These are phyloP conservation scores for Warburgia ugandensis DNA, from an alignment of 164 flowering plant species.

Conservation along the genomic window DNA sequence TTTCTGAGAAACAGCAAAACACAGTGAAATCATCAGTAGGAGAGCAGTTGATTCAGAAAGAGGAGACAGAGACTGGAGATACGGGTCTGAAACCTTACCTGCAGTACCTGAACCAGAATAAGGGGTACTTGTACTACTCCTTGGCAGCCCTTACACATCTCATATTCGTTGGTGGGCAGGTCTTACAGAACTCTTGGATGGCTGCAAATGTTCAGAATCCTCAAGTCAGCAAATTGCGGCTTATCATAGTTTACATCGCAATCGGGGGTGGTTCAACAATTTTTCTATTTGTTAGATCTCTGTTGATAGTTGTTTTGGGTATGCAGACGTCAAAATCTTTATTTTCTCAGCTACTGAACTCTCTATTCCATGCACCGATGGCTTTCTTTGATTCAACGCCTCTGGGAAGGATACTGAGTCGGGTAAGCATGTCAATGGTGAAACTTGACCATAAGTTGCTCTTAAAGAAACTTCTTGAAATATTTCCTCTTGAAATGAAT, in stretches of 20 bases:
- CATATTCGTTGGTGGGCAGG: slow-evolving; percentile 35
- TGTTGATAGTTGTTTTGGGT: slow-evolving; percentile 27
- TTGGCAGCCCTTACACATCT: slow-evolving; percentile 30
- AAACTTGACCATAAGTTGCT: neutral
- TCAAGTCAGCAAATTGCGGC: slow-evolving; percentile 21
- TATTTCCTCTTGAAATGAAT: neutral
- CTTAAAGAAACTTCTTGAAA: neutral
- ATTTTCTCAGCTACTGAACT: slow-evolving; percentile 33
- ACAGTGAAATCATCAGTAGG: slow-evolving; percentile 18
- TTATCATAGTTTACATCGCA: slow-evolving; percentile 42
- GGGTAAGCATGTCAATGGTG: slow-evolving; percentile 25
- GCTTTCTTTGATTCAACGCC: slow-evolving; percentile 53
- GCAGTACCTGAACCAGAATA: slow-evolving; percentile 53
- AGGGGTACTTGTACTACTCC: slow-evolving; percentile 46
- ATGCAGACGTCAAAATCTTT: slow-evolving; percentile 35
- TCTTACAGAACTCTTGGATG: slow-evolving; percentile 65
- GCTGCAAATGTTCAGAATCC: slow-evolving; percentile 54
- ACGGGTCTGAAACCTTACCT: slow-evolving; percentile 64
- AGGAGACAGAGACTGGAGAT: slow-evolving; percentile 55
- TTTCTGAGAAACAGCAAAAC: slow-evolving; percentile 13
- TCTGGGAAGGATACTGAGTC: slow-evolving; percentile 39
- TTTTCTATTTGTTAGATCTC: slow-evolving; percentile 27
- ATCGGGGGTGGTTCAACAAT: slow-evolving; percentile 26
- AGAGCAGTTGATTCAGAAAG: slow-evolving; percentile 63
- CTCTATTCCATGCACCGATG: slow-evolving; percentile 50